Percentiles rank a stretch among this genome's conserved stretches.
Conservation (phyloP, 2,329 filamentous ascomycete genomes). For the Microdochium nivale region DNA sequence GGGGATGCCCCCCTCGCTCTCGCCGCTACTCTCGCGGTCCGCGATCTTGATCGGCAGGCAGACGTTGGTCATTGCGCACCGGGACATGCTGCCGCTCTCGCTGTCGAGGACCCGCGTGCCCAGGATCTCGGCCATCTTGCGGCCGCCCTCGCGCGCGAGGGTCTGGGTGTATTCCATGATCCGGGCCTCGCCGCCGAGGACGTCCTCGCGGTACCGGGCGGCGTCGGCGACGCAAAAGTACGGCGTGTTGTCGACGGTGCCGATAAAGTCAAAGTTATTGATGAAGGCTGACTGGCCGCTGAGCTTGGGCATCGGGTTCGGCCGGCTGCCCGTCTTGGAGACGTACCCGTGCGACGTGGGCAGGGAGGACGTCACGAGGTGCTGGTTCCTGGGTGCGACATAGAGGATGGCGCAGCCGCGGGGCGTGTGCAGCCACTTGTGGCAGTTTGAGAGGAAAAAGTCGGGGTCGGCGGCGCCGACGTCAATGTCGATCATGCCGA, state of each 20-base stretch:
- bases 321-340: slow-evolving; percentile 25
- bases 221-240: slow-evolving; percentile 66
- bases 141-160: slow-evolving; percentile 57
- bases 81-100: slow-evolving; percentile 46
- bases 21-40: slow-evolving; percentile 2
- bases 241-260: slow-evolving; percentile 64
- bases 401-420: slow-evolving; percentile 76
- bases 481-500: slow-evolving; percentile 71
- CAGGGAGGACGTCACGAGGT: slow-evolving; percentile 62
- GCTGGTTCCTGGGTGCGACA: slow-evolving; percentile 68
- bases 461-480: slow-evolving; percentile 62
- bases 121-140: slow-evolving; percentile 49
- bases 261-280: slow-evolving; percentile 65
- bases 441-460: slow-evolving; percentile 80
- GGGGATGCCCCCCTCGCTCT: slow-evolving; percentile 13
- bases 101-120: slow-evolving; percentile 69
- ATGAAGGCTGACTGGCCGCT: slow-evolving; percentile 51
- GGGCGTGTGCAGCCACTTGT: slow-evolving; percentile 84
- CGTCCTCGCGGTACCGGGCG: slow-evolving; percentile 58
- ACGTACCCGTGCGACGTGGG: slow-evolving; percentile 76
- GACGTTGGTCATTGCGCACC: slow-evolving; percentile 67
- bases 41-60: slow-evolving; percentile 52
- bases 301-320: slow-evolving; percentile 33
- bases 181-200: slow-evolving; percentile 64
- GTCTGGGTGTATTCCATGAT: slow-evolving; percentile 56